Evolutionary conservation across 106 monocot genomes (phyloP), one percentile per base, ranked within the genome.

Genomic region (Apostasia shenzhenica): DNA sequence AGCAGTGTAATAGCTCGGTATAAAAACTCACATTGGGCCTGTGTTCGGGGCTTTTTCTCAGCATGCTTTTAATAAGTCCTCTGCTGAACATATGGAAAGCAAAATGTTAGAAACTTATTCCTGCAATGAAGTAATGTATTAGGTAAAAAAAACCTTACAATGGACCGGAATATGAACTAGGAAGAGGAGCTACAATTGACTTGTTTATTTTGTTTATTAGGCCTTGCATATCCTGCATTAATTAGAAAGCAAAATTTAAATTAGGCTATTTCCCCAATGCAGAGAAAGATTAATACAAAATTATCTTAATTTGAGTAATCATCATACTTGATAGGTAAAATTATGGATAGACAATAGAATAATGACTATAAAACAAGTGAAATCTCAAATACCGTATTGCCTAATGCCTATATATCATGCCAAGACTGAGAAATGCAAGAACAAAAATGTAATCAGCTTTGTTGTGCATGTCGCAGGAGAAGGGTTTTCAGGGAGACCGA

Each of bases 191-290:
- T 2, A 99, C 79, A 67, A 93, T 99, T 4, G 99, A 99, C 75
- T 85, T 99, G 78, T 90, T 99, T 63, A 99, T 99, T 87, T 99
- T 99, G 83, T 93, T 93, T 72, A 99, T 93, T 64, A 99, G 72
- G 14, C 87, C 89, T 76, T 90, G 92, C 99, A 99, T 99, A 77
- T 99, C 99, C 99, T 87, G 59, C 46, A 57, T 57, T 48, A 26
- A 26, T 47, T 49, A 62, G 44, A 42, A 45, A 62, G 12, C 2
- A 26, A 26, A 26, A 26, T 26, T 26, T 26, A 26, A 26, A 26
- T 26, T 26, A 26, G 26, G 26, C 26, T 26, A 26, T 26, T 26
- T 26, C 26, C 26, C 26, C 26, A 26, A 26, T 26, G 26, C 26
- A 26, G 26, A 26, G 26, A 26, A 26, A 26, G 26, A 26, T 26